A percentile compares a stretch with the other conserved stretches of the same genome.
Evolutionary conservation across 352 stramenopile species (phyloP).

Genomic region (Poterioochromonas sp.): DNA sequence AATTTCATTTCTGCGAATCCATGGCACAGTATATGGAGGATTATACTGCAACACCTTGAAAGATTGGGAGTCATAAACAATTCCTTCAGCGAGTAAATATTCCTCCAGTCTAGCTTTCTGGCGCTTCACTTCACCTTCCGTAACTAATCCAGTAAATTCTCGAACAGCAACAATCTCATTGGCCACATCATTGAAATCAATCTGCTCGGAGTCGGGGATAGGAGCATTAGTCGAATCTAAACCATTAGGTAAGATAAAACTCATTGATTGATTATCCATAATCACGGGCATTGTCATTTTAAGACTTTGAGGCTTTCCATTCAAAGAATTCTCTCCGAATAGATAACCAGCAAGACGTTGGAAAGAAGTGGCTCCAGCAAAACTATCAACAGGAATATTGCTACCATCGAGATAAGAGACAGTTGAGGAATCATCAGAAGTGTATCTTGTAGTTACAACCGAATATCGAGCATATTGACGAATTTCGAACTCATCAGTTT

Average conservation of each 20-base stretch:
- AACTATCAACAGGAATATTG: neutral
- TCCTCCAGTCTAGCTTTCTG: constrained; percentile 31
- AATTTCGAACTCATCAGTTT: constrained; percentile 22
- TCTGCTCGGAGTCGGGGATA: neutral
- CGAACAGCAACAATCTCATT: neutral
- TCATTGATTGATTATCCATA: constrained; percentile 1
- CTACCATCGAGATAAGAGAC: neutral
- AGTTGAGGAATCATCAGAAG: constrained; percentile 7
- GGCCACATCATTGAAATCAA: neutral
- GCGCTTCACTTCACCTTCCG: constrained; percentile 11
- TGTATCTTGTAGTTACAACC: neutral
- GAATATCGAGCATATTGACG: constrained; percentile 5
- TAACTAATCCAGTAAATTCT: constrained; percentile 26
- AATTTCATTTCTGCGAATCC: constrained; percentile 28
- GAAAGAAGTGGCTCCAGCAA: neutral
- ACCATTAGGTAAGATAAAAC: constrained; percentile 14
- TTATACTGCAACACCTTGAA: constrained; percentile 32
- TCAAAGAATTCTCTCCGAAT: constrained; percentile 4
- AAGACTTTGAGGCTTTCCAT: neutral
- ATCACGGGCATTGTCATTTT: constrained; percentile 21
- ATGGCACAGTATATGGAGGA: constrained; percentile 22
- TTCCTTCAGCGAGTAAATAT: neutral
- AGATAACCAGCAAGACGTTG: neutral
- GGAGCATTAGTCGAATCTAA: neutral
- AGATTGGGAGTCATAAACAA: constrained; percentile 6